Evolutionary conservation across 73 alveolate species (phyloP), one percentile per base, ranked within the genome.

Genomic region (Durusdinium trenchii): DNA sequence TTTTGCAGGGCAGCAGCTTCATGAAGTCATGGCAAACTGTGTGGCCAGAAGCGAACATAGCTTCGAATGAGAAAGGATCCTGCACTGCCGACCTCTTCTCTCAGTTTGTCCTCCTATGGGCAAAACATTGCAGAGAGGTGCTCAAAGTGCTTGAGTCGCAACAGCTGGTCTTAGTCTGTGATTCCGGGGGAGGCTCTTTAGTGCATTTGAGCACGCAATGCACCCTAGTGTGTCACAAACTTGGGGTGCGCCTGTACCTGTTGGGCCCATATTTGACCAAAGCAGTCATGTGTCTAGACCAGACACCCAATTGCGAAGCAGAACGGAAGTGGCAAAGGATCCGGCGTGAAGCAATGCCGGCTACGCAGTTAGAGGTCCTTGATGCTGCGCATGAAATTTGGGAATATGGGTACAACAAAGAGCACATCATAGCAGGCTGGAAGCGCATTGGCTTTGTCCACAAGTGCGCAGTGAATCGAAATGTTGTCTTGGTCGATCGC

Each of bases 211-310:
- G 40, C n/a, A 36, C 42, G 42, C 62, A 78, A 7, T 2, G 38
- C 12, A 23, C 87, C 5, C 38, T 78, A 61, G 43, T 78, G 40
- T 36, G 45, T 18, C 43, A 78, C n/a, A 6, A 78, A 38, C 40
- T 16, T 40, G 42, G 87, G 30, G 47, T 81, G 64, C 92, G 92
- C 35, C 47, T 48, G 71, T 81, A 10, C 47, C 46, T 46, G 3
- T 32, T 78, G 64, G 64, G 60, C 26, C 92, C 92, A 28, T 81
- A 81, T 47, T n/a, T 81, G 48, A 81, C 92, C 35, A 2, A 47
- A 9, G 92, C 92, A 7, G 35, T 81, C n/a, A 81, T 81, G 92
- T 32, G 50, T 30, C 71, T 81, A 45, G 67, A 81, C 36, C 92
- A 81, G 47, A 16, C 20, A 32, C 92, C 92, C 43, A 81, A 81